Percentiles rank a stretch among this genome's conserved stretches.
Evolutionary conservation across 1,139 yeast species (phyloP).

Genomic region (Geotrichum carabidarum): DNA sequence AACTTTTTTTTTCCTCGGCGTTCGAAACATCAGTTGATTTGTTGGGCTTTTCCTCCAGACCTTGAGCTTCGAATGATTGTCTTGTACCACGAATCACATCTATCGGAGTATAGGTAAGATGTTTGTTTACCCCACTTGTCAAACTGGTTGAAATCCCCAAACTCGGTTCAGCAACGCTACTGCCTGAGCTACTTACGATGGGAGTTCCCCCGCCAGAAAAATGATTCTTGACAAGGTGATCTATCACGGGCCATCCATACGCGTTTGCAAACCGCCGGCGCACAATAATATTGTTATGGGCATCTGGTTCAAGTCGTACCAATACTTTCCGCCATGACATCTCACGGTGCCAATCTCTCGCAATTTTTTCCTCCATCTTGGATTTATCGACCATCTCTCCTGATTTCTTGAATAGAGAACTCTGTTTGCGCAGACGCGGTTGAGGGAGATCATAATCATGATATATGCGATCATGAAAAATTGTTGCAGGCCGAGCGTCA

Average conservation of each 20-base stretch:
- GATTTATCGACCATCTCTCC: conserved; percentile 37
- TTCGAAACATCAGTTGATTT: no score
- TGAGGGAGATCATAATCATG: conserved; percentile 61
- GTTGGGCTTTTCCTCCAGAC: no score
- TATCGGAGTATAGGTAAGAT: neutral
- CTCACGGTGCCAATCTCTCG: conserved; percentile 78
- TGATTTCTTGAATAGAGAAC: conserved; percentile 28
- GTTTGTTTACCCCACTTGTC: neutral
- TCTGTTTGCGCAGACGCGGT: conserved; percentile 28
- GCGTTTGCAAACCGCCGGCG: conserved; percentile 88
- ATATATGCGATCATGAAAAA: conserved; percentile 79
- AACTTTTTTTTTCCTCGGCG: no score
- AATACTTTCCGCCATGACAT: conserved; percentile 91
- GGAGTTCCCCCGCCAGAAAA: conserved; percentile 36
- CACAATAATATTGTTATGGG: conserved; percentile 90
- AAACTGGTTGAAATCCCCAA: neutral
- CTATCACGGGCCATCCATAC: conserved; percentile 92
- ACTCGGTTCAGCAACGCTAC: neutral
- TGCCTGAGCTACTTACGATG: conserved; percentile 8
- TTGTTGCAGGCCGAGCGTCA: conserved; percentile 46
- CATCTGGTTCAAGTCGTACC: conserved; percentile 83
- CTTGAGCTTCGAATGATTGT: no score
- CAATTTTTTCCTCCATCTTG: conserved; percentile 72
- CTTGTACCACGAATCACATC: neutral
- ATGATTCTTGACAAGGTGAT: conserved; percentile 68